Base-by-base conservation (phyloP, 1,284 basidiomycete species). In the Macrocystidia cucumis region DNA sequence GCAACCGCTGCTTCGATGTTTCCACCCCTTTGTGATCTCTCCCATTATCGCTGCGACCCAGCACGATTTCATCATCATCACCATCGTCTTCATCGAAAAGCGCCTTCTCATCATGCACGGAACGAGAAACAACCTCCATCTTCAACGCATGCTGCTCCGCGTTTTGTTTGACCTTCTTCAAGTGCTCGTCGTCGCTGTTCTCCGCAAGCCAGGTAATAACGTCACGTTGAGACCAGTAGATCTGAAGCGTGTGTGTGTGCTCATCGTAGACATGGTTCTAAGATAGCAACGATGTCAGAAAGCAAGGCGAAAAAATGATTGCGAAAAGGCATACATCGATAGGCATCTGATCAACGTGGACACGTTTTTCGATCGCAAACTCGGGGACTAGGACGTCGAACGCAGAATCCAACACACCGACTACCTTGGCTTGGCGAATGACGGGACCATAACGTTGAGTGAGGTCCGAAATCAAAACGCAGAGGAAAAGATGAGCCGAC, bases 301-400 rank as follows among this genome's bases (percentile, higher is more conserved):
- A 13, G 16, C 26, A 18, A 19, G 12, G 24, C 13, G 28, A 18
- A 16, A 3, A 35, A 3, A 26, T 9, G 5, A 32, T 24, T 12
- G 29, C 5, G 11, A 30, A 20, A 3, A 34, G 18, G 58, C 81
- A 60, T 53, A 90, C 88, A 46, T 93, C 89, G 37, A 95, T 89
- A 11, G 96, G 95, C 83, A 99, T 96, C 63, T 98, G 92, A 59
- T 98, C 96, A 31, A 95, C 88, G 52, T 98, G 95, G 2, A 98
- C 91, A 31, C 95, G 78, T 72, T 98, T 98, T 68, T 98, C 96
- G 49, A 98, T 93, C 31, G 90, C 88, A 52, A 96, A 95, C 54
- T 96, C 92, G 32, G 91, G 88, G 30, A 92, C 74, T 18, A 91
- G 63, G 26, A 98, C 91, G 55, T 99, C 96, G 48, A 98, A 98